Evolutionary conservation across 1,139 yeast genomes (phyloP), one percentile per base, ranked within the genome.

Genomic region (Diutina pseudorugosa): DNA sequence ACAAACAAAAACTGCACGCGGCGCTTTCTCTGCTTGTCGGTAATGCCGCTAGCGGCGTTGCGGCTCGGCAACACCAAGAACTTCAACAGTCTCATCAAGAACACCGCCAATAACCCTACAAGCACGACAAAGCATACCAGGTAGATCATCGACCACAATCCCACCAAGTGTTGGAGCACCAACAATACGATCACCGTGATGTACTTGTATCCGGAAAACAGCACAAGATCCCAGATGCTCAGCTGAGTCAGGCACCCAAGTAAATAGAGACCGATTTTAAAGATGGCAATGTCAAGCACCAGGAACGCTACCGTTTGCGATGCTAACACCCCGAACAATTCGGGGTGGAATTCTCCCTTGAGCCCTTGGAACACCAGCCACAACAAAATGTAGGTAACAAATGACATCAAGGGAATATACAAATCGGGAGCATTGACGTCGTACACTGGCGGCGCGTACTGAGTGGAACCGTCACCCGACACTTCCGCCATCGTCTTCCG

Each of bases 371-470:
- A 76, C 30, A 87, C 77, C 4, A 96, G 93, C 79, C 94, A 83
- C 50, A 89, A 75, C 56, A 94, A 70, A 53, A 93, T 84, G 63
- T 91, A 93, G 1, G 98, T 90, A 52, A 90, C 82, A 61, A 86
- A 80, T 2, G 97, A 88, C 96, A 91, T 90, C 57, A 87, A 70
- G 4, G 99, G 99, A 54, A 94, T 88, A 66, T 94, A 94, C 73
- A 93, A 79, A 66, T 94, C 99, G 1, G 98, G 98, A 0, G 98
- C 95, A 64, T 94, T 94, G 56, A 86, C 75, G 65, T 94, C 98
- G 57, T 82, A 85, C 41, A 77, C 66, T 11, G 96, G 95, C 4
- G 86, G 82, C 1, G 87, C 85, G 64, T 75, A 88, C 16, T 75
- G 69, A 47, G 79, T 19, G 65, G 62, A 58, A 65, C 71, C 52